Evolutionary conservation across 1,139 yeast species (phyloP).

Genomic region (Hemisphaericaspora subhashii): DNA sequence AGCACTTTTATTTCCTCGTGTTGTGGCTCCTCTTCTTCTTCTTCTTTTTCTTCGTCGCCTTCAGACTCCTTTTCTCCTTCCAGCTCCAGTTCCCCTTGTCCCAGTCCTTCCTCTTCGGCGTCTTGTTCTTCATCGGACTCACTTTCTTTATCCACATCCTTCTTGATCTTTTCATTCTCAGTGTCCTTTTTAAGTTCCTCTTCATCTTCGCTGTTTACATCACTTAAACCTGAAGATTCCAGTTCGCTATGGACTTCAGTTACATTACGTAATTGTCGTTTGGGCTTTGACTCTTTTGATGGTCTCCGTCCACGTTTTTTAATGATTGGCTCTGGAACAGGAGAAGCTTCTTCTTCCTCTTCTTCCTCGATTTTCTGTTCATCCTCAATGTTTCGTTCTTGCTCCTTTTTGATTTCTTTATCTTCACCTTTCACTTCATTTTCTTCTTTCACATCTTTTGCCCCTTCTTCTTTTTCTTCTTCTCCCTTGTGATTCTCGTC

Average conservation of each 20-base stretch:
- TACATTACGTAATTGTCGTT: slow-evolving; percentile 42
- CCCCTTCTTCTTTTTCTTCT: slow-evolving; percentile 1
- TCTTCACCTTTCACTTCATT: slow-evolving; percentile 3
- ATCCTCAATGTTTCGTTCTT: background rate
- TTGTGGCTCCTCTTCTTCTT: slow-evolving; percentile 10
- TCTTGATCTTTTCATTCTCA: slow-evolving; percentile 6
- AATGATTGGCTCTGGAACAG: slow-evolving; percentile 7
- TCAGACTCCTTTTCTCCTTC: slow-evolving; percentile 5
- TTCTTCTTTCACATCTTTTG: slow-evolving; percentile 9
- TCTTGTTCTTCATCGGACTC: slow-evolving; percentile 8
- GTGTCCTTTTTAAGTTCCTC: slow-evolving; percentile 10
- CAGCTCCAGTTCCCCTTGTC: slow-evolving; percentile 10
- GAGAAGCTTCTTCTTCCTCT: slow-evolving; percentile 6
- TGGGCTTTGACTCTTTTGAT: slow-evolving; percentile 7
- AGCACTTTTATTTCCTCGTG: slow-evolving; percentile 18
- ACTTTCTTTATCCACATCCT: slow-evolving; percentile 2
- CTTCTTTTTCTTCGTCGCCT: slow-evolving; percentile 1
- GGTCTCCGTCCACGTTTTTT: slow-evolving; percentile 5
- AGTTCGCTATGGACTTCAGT: slow-evolving; percentile 20
- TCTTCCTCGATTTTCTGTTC: slow-evolving; percentile 5
- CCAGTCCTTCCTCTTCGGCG: slow-evolving; percentile 14
- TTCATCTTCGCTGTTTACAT: slow-evolving; percentile 5
- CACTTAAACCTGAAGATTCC: slow-evolving; percentile 12
- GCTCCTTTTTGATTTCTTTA: slow-evolving; percentile 3
- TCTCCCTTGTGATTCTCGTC: background rate